Percentiles rank a stretch among this genome's conserved stretches.
phyloP scores from a whole-genome alignment of 2,329 filamentous ascomycete genomes.

The Tolypocladium endophyticum region DNA sequence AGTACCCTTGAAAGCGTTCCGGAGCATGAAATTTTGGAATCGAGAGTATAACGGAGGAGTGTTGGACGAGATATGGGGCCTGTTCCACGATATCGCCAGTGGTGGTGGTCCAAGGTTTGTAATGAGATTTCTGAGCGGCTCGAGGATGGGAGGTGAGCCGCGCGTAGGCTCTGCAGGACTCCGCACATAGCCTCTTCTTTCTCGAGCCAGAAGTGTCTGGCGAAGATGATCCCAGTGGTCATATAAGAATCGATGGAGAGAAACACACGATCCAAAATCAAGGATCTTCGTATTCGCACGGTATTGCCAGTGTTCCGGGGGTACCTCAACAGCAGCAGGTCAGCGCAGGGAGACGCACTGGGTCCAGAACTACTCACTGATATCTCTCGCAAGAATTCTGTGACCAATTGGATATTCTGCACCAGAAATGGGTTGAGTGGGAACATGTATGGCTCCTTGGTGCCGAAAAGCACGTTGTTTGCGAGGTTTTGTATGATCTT shows the following conservation, averaged over 20 bases:
- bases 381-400: conserved; percentile 56
- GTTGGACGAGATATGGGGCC: conserved; percentile 54
- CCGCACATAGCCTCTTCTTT: conserved; percentile 45
- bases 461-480: conserved; percentile 62
- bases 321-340: conserved; percentile 22
- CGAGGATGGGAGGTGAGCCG: conserved; percentile 45
- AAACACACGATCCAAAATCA: conserved; percentile 62
- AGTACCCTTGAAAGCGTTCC: conserved; percentile 54
- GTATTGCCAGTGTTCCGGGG: conserved; percentile 34
- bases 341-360: not conserved
- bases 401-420: conserved; percentile 58
- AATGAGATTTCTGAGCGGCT: conserved; percentile 51
- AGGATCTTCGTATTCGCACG: conserved; percentile 39
- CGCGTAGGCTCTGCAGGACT: conserved; percentile 42
- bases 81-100: conserved; percentile 58
- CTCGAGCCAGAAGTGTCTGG: conserved; percentile 50
- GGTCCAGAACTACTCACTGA: conserved; percentile 36
- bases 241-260: conserved; percentile 58
- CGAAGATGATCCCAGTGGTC: conserved; percentile 63
- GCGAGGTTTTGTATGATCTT: conserved; percentile 63
- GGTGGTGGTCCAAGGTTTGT: conserved; percentile 57
- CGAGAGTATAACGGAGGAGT: conserved; percentile 53
- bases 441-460: conserved; percentile 64
- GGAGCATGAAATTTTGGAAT: conserved; percentile 64
- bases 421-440: conserved; percentile 59